phyloP scores from a whole-genome alignment of 164 flowering plant genomes.

The Vitis cinerea region DNA sequence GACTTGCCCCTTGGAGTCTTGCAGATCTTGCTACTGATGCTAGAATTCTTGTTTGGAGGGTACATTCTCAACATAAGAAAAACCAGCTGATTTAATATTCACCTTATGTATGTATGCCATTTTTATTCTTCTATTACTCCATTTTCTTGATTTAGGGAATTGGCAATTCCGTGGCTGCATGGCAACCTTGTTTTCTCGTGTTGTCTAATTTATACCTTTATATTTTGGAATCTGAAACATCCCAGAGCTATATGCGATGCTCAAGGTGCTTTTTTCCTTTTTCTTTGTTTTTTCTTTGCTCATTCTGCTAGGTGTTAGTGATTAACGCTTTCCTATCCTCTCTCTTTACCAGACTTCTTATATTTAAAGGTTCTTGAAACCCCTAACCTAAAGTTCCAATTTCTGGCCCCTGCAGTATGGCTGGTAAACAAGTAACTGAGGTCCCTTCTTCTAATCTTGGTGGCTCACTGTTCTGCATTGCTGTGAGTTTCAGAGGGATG shows the following conservation, averaged over 20 bases:
- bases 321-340: background rate
- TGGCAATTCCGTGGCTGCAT: constrained; percentile 88
- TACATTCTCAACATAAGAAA: constrained; percentile 24
- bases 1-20: constrained; percentile 61
- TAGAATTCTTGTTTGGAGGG: constrained; percentile 92
- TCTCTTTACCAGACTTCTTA: background rate
- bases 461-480: constrained; percentile 75
- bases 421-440: constrained; percentile 86
- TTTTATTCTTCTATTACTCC: background rate
- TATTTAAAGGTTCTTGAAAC: background rate
- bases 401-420: constrained; percentile 65
- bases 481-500: constrained; percentile 75
- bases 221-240: constrained; percentile 71
- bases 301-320: background rate
- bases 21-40: constrained; percentile 76
- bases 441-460: constrained; percentile 88
- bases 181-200: constrained; percentile 89
- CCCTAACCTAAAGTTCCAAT: background rate
- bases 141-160: constrained; percentile 64
- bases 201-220: constrained; percentile 84
- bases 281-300: background rate
- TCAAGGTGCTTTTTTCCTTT: constrained; percentile 40
- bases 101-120: background rate
- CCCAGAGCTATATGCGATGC: constrained; percentile 78
- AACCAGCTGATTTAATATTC: background rate